These are phyloP conservation scores for Liquidambar formosana DNA, from an alignment of 164 flowering plant species.

Conservation along the genomic window DNA sequence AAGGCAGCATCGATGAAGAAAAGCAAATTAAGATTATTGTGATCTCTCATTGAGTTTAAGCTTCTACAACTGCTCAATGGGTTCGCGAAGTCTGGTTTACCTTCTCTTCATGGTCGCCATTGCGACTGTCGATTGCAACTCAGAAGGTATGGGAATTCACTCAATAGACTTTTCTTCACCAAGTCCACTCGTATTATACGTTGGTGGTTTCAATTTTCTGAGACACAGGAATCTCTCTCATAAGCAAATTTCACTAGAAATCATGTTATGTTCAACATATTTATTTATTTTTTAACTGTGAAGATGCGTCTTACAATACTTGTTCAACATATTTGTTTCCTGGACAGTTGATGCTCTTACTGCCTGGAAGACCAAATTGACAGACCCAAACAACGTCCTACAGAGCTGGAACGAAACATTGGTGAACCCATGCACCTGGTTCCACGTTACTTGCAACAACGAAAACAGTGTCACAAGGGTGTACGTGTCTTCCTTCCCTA, in stretches of 20 bases:
- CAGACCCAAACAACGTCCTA: constrained; percentile 21
- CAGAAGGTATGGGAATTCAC: constrained; percentile 6
- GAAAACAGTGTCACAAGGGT: constrained; percentile 20
- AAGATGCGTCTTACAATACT: too few relatives aligned
- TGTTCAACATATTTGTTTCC: too few relatives aligned
- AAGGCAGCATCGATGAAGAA: too few relatives aligned
- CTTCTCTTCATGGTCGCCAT: not conserved
- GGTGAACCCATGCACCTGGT: constrained; percentile 24
- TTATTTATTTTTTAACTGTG: too few relatives aligned
- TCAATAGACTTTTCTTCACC: too few relatives aligned
- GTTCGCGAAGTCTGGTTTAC: not conserved
- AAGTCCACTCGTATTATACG: too few relatives aligned
- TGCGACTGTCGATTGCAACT: constrained; percentile 5
- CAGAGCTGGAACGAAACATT: constrained; percentile 23
- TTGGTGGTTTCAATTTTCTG: too few relatives aligned
- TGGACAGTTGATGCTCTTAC: constrained; percentile 19
- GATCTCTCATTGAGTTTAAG: too few relatives aligned
- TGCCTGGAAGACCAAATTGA: constrained; percentile 12
- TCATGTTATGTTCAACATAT: too few relatives aligned
- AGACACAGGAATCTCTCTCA: too few relatives aligned
- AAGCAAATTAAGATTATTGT: too few relatives aligned
- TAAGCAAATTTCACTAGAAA: too few relatives aligned
- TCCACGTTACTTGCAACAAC: constrained; percentile 18
- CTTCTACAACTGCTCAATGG: not conserved
- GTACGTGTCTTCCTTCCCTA: constrained; percentile 12